Conservation (phyloP, 2,329 filamentous ascomycete genomes). For the Endothia cerciana region DNA sequence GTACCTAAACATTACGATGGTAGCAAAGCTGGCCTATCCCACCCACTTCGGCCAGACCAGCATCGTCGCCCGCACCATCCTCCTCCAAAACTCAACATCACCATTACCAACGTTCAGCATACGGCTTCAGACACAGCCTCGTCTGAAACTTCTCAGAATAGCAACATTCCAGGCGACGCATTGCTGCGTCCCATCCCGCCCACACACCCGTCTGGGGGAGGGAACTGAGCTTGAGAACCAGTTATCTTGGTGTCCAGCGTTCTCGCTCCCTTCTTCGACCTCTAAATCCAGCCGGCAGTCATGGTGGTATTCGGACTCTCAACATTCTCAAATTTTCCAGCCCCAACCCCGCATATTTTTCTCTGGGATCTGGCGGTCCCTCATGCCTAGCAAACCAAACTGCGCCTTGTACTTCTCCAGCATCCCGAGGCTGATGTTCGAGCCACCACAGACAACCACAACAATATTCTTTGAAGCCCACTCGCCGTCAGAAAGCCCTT, state of each 20-base stretch:
- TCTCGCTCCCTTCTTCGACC: neutral
- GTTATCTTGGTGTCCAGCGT: neutral
- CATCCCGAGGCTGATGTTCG: conserved; percentile 65
- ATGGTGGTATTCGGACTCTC: neutral
- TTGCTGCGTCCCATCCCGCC: no score
- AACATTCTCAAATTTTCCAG: neutral
- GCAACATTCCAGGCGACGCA: neutral
- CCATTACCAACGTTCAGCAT: neutral
- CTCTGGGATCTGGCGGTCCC: neutral
- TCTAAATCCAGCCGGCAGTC: neutral
- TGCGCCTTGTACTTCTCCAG: conserved; percentile 60
- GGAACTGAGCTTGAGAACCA: neutral
- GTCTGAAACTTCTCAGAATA: neutral
- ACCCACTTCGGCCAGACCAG: no score
- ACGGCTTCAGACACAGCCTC: neutral
- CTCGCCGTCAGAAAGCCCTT: conserved; percentile 56
- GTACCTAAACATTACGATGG: no score
- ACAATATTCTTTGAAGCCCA: conserved; percentile 74
- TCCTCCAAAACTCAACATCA: neutral
- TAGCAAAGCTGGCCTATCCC: no score
- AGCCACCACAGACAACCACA: conserved; percentile 82
- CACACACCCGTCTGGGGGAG: no score
- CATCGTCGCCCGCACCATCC: neutral
- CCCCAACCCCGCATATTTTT: neutral
- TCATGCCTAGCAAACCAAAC: conserved; percentile 41